Conservation (phyloP, 2,329 filamentous ascomycete species). For the Colletotrichum noveboracense region DNA sequence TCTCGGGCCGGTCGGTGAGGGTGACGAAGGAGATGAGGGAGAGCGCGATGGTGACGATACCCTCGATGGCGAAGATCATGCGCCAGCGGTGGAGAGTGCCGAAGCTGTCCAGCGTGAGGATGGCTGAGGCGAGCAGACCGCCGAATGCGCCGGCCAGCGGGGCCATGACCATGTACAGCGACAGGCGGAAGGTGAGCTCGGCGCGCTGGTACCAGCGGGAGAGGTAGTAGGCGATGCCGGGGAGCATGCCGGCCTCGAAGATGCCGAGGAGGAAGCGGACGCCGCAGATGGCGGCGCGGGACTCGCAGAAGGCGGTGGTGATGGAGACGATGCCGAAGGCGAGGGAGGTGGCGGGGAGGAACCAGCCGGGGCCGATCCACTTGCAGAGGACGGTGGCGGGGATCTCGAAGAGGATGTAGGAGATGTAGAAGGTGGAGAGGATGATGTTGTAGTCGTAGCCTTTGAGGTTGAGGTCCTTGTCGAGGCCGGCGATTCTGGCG, state of each 20-base stretch:
- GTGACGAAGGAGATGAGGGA: slow-evolving; percentile 67
- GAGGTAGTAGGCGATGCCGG: slow-evolving; percentile 76
- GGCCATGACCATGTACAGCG: slow-evolving; percentile 73
- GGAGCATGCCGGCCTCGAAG: slow-evolving; percentile 77
- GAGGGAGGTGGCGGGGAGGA: slow-evolving; percentile 66
- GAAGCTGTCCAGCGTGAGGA: slow-evolving; percentile 65
- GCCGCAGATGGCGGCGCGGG: slow-evolving; percentile 54
- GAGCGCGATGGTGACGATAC: slow-evolving; percentile 53
- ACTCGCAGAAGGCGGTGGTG: slow-evolving; percentile 68
- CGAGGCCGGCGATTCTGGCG: slow-evolving; percentile 68
- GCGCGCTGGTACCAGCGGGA: slow-evolving; percentile 74
- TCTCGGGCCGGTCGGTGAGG: slow-evolving; percentile 72
- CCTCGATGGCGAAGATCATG: slow-evolving; percentile 76
- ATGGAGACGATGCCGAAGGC: slow-evolving; percentile 69
- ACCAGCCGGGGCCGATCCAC: slow-evolving; percentile 75
- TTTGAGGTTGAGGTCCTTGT: slow-evolving; percentile 62
- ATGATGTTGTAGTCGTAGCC: slow-evolving; percentile 74
- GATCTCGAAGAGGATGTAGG: slow-evolving; percentile 76
- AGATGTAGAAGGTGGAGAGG: slow-evolving; percentile 73
- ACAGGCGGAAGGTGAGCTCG: slow-evolving; percentile 71
- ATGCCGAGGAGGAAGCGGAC: slow-evolving; percentile 72
- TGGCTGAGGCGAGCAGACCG: slow-evolving; percentile 68
- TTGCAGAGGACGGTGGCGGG: slow-evolving; percentile 74
- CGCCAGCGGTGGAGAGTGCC: slow-evolving; percentile 64
- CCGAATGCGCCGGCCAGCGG: slow-evolving; percentile 75